Evolutionary conservation across 73 alveolate genomes (phyloP).

Genomic region (Blepharisma stoltei): DNA sequence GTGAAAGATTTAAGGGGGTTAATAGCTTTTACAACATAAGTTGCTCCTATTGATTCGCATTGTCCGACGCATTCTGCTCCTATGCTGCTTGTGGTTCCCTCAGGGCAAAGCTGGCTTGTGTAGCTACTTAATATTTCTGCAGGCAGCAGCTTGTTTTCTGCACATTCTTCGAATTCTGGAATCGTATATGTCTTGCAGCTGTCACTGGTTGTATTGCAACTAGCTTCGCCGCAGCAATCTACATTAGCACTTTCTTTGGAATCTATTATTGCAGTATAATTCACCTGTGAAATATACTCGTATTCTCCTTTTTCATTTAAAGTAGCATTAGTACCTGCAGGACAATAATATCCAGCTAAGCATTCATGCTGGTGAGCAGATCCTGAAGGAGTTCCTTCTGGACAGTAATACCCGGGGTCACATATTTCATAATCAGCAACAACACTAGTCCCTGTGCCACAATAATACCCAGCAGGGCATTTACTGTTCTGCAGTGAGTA

Average conservation of each 20-base stretch:
- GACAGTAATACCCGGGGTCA: constrained; percentile 73
- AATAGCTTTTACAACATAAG: constrained; percentile 17
- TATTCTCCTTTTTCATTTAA: constrained; percentile 44
- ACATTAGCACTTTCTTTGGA: constrained; percentile 14
- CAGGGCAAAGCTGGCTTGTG: constrained; percentile 64
- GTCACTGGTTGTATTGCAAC: background rate
- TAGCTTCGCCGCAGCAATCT: background rate
- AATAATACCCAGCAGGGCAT: constrained; percentile 73
- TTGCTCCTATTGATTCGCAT: constrained; percentile 29
- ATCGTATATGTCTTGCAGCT: constrained; percentile 14
- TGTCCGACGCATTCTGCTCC: constrained; percentile 62
- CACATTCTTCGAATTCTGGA: constrained; percentile 33
- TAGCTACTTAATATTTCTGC: constrained; percentile 39
- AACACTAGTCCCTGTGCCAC: constrained; percentile 52
- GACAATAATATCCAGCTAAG: constrained; percentile 66
- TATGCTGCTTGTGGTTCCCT: constrained; percentile 59
- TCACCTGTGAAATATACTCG: background rate
- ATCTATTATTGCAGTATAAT: constrained; percentile 4
- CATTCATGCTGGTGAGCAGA: constrained; percentile 57
- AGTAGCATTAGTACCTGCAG: constrained; percentile 61
- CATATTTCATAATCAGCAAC: constrained; percentile 57
- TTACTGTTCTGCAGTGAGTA: constrained; percentile 40
- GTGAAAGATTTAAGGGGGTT: constrained; percentile 24
- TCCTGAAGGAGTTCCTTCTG: constrained; percentile 58
- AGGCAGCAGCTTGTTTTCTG: constrained; percentile 48